Evolutionary conservation across 768 basidiomycete species (phyloP), one percentile per base, ranked within the genome.

Genomic region (Podaxis sp.): DNA sequence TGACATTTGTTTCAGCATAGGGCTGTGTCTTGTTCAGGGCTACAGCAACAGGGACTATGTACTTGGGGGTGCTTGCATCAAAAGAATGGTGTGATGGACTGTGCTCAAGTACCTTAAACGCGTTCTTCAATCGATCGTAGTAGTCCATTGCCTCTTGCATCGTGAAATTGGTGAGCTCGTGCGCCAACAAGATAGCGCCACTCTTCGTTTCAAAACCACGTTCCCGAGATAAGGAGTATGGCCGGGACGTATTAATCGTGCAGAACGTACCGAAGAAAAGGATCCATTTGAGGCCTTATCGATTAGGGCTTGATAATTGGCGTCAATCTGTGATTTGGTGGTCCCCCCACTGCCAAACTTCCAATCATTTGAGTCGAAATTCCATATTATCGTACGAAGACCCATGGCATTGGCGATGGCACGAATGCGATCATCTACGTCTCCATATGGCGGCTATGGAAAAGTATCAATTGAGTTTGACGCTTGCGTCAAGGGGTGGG

Each of bases 371-470:
- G 86, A 82, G 67, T 89, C 87, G 64, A 81, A 85, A 66, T 78
- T 72, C 92, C 93, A 94, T 56, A 93, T 77, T 69, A 94, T 80
- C 2, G 90, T 90, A 12, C 82, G 82, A 15, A 93, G 76, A 40
- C 86, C 86, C 66, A 93, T 84, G 8, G 80, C 85, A 24, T 85
- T 70, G 2, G 88, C 85, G 61, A 94, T 88, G 38, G 83, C 78
- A 37, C 93, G 84, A 48, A 93, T 85, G 56, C 92, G 89, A 73
- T 89, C 87, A 48, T 94, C 92, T 20, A 88, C 76, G 63, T 89
- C 87, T 51, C 87, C 88, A 65, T 76, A 88, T 0, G 87, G 87
- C 37, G 87, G 86, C 83, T 85, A 62, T 20, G 40, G 28, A 2
- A 33, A 7, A 48, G 44, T 46, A n/a, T 46, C 20, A 46, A 2